Evolutionary conservation across 208 protist genomes (phyloP).

Genomic region (Crithidia brevicula): DNA sequence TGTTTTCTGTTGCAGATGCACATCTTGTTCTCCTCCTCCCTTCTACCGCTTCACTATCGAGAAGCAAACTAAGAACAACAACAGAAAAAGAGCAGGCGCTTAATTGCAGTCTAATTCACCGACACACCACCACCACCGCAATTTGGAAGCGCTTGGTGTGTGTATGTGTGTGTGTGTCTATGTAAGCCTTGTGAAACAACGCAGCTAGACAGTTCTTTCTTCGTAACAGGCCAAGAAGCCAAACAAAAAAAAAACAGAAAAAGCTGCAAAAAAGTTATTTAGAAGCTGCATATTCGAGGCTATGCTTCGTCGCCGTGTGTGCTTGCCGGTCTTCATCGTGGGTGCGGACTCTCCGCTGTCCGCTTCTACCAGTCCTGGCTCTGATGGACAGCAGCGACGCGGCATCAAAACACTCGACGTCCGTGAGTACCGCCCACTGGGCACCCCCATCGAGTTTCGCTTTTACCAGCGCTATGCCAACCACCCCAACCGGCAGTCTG

Average conservation of each 20-base stretch:
- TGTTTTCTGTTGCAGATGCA: neutral
- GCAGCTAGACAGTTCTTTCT: no score
- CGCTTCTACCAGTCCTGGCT: neutral
- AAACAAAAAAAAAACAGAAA: neutral
- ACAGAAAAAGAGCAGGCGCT: neutral
- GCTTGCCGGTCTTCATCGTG: conserved; percentile 5
- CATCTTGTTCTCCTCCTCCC: neutral
- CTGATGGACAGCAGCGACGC: conserved; percentile 35
- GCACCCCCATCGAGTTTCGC: conserved; percentile 89
- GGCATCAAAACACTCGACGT: conserved; percentile 86
- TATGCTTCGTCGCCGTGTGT: conserved; percentile 31
- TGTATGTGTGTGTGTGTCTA: no score
- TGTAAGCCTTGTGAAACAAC: no score
- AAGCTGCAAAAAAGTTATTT: neutral
- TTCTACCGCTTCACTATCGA: no score
- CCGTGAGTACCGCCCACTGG: conserved; percentile 83
- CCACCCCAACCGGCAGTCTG: conserved; percentile 88
- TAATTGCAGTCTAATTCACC: no score
- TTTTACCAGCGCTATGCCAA: conserved; percentile 94
- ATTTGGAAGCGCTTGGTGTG: no score
- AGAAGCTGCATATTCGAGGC: neutral
- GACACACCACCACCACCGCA: no score
- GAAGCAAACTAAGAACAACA: no score
- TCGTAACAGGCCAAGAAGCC: neutral
- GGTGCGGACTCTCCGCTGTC: neutral